These are phyloP conservation scores for Aspergillus haitiensis DNA, from an alignment of 495 filamentous ascomycete species.

Conservation along the genomic window DNA sequence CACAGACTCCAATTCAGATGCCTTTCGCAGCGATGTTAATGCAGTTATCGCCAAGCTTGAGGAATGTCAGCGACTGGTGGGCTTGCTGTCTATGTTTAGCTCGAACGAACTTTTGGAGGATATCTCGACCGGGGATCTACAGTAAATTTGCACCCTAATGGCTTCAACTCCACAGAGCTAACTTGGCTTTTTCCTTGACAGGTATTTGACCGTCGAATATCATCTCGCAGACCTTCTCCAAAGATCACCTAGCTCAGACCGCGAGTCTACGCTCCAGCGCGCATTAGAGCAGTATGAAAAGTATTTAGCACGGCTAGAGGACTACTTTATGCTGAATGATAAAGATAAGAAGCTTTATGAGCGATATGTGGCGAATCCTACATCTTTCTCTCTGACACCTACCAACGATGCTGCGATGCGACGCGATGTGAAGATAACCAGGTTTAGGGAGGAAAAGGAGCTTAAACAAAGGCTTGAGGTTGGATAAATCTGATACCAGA, in stretches of 20 bases:
- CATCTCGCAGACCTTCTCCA: constrained; percentile 67
- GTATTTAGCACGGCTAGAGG: constrained; percentile 73
- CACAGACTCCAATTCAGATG: constrained; percentile 53
- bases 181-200: constrained; percentile 29
- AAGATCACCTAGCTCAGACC: constrained; percentile 53
- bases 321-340: constrained; percentile 69
- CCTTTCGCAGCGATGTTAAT: constrained; percentile 66
- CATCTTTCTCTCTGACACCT: constrained; percentile 66
- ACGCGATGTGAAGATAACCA: constrained; percentile 78
- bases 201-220: constrained; percentile 69
- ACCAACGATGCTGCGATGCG: constrained; percentile 69
- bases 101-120: constrained; percentile 89
- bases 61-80: constrained; percentile 66
- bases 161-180: constrained; percentile 29
- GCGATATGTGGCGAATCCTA: constrained; percentile 63
- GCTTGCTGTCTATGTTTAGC: constrained; percentile 77
- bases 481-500: constrained; percentile 13
- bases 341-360: constrained; percentile 71
- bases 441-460: constrained; percentile 84
- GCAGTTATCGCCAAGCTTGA: constrained; percentile 68
- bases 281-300: constrained; percentile 70
- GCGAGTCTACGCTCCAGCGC: constrained; percentile 60
- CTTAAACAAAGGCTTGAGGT: constrained; percentile 82
- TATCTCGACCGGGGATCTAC: constrained; percentile 77
- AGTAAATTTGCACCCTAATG: constrained; percentile 47